phyloP scores from a whole-genome alignment of 805 yeast genomes.

The Saccharomyces cerevisiae region DNA sequence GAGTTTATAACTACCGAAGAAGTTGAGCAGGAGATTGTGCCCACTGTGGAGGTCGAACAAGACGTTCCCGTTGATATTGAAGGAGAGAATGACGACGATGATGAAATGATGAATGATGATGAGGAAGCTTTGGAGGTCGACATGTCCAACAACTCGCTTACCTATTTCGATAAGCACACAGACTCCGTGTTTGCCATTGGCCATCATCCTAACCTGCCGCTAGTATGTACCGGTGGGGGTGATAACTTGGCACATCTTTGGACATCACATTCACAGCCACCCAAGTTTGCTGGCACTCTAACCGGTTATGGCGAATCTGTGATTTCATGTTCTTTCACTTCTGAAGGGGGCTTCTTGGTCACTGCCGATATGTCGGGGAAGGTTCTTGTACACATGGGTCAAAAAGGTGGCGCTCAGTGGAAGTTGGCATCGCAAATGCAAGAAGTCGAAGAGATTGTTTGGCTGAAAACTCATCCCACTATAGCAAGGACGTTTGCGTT shows the following conservation, averaged over 20 bases:
- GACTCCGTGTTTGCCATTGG: constrained; percentile 83
- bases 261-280: constrained; percentile 85
- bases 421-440: constrained; percentile 56
- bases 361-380: constrained; percentile 96
- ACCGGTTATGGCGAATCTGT: constrained; percentile 84
- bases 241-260: constrained; percentile 84
- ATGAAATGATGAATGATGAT: constrained; percentile 24
- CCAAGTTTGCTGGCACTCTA: constrained; percentile 68
- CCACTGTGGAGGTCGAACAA: constrained; percentile 28
- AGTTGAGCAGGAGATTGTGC: constrained; percentile 36
- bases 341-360: constrained; percentile 70
- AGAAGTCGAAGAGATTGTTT: constrained; percentile 84
- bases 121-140: constrained; percentile 62
- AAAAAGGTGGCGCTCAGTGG: constrained; percentile 82
- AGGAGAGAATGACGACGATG: constrained; percentile 38
- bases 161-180: constrained; percentile 81
- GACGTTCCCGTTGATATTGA: constrained; percentile 28
- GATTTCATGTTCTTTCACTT: constrained; percentile 71
- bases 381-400: constrained; percentile 60
- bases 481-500: constrained; percentile 72
- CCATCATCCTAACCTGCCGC: constrained; percentile 75
- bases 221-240: constrained; percentile 91
- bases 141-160: constrained; percentile 78
- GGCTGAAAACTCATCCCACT: constrained; percentile 74
- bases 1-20: constrained; percentile 36